These are phyloP conservation scores for Phytophthora capsici DNA, from an alignment of 352 stramenopile genomes.

Conservation along the genomic window DNA sequence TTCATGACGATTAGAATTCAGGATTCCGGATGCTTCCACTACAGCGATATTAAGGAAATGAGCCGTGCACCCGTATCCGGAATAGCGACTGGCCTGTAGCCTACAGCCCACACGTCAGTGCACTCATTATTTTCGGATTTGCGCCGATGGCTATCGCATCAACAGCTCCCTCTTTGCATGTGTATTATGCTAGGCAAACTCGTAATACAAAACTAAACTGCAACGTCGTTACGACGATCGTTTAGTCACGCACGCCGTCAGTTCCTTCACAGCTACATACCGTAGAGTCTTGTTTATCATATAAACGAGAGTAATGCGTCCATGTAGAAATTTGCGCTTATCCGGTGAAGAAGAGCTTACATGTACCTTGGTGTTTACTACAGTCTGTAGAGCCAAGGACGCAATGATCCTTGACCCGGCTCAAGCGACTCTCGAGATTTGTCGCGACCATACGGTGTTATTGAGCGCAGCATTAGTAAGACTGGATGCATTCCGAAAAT, in stretches of 20 bases:
- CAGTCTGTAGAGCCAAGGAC: too few relatives aligned
- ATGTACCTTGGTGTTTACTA: neutral
- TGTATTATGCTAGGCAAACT: too few relatives aligned
- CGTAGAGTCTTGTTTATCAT: neutral
- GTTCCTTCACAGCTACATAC: neutral
- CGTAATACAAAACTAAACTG: too few relatives aligned
- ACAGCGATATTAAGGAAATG: neutral
- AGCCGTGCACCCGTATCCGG: too few relatives aligned
- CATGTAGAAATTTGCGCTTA: too few relatives aligned
- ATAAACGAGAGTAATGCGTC: too few relatives aligned
- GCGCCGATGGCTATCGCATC: neutral
- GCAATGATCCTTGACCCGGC: neutral
- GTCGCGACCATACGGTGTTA: neutral
- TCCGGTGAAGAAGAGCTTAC: neutral
- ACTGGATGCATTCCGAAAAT: neutral
- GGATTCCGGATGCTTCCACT: neutral
- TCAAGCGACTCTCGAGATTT: slow-evolving; percentile 6
- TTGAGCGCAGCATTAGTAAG: neutral
- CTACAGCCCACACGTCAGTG: too few relatives aligned
- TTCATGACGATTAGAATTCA: slow-evolving; percentile 1
- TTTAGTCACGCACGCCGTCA: too few relatives aligned
- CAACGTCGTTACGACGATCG: too few relatives aligned
- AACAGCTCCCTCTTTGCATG: too few relatives aligned
- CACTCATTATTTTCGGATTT: neutral
- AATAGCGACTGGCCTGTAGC: too few relatives aligned